Conservation (phyloP, 108 stramenopile genomes). For the Stephanodiscus minutulus region DNA sequence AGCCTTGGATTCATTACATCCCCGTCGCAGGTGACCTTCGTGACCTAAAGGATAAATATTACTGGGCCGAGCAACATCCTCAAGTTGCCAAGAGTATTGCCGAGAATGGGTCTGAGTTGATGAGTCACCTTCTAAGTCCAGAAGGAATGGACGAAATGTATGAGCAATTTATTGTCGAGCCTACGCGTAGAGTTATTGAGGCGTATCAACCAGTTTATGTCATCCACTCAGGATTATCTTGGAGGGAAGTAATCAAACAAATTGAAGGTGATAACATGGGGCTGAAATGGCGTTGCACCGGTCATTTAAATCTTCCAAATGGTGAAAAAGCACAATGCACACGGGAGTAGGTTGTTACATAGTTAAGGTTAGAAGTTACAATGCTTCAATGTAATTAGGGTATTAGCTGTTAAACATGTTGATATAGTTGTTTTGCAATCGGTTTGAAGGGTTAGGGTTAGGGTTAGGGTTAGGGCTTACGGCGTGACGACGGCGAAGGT, state of each 20-base stretch:
- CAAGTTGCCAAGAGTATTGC: slow-evolving; percentile 16
- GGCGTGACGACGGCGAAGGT: too few species aligned
- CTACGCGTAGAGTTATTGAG: slow-evolving; percentile 8
- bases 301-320: too few species aligned
- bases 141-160: slow-evolving; percentile 18
- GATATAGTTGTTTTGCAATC: too few species aligned
- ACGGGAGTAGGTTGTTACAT: too few species aligned
- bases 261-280: too few species aligned
- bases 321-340: too few species aligned
- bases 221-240: not conserved
- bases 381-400: too few species aligned
- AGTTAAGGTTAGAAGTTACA: too few species aligned
- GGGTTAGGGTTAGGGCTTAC: too few species aligned
- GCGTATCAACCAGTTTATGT: slow-evolving; percentile 14
- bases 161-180: slow-evolving; percentile 7
- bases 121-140: not conserved
- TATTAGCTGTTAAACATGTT: too few species aligned
- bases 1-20: slow-evolving; percentile 50
- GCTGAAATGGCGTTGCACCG: too few species aligned
- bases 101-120: slow-evolving; percentile 8
- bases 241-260: not conserved
- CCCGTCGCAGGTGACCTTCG: slow-evolving; percentile 34
- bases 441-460: too few species aligned
- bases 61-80: slow-evolving; percentile 33
- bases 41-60: slow-evolving; percentile 22